Evolutionary conservation across 1,139 yeast genomes (phyloP), one percentile per base, ranked within the genome.

Genomic region (Lodderomyces orthopsilosis): DNA sequence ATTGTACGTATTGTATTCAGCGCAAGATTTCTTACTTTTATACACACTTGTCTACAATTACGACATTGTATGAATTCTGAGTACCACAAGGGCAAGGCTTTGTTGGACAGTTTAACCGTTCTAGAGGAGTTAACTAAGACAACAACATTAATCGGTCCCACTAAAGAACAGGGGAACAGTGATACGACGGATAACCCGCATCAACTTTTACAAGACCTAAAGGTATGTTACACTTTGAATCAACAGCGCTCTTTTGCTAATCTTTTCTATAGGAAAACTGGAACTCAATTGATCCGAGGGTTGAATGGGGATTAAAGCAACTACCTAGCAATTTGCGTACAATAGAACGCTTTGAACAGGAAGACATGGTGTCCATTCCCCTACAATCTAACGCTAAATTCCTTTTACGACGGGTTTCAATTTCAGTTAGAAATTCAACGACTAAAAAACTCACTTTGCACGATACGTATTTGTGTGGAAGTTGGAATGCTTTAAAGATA

Each of bases 401-500:
- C 15, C n/a, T 18, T 12, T 33, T 33, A 6, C 14, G 22, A 4
- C 23, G 22, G 6, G 23, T 19, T 10, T 4, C 14, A 12, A 17
- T 18, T 33, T 27, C 17, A 27, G n/a, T 27, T 5, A 15, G 32
- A n/a, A 13, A 5, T n/a, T 8, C 32, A n/a, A 8, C n/a, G 32
- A 27, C 13, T n/a, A 27, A n/a, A 8, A 27, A 27, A 3, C 14
- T n/a, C 14, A 13, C 22, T 13, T 14, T 17, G 14, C 35, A 33
- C 14, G 35, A 17, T 6, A 18, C 13, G 10, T 5, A 33, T 4
- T 33, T 33, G 22, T 4, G 9, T 17, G 23, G 14, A 17, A 5
- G 21, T 17, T 33, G 23, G 23, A 10, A n/a, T 6, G 23, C 22
- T n/a, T 14, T 24, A 1, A 45, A 41, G 33, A 43, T 35, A 35